These are phyloP conservation scores for Meripilus lineatus DNA, from an alignment of 1,284 basidiomycete species.

Conservation along the genomic window DNA sequence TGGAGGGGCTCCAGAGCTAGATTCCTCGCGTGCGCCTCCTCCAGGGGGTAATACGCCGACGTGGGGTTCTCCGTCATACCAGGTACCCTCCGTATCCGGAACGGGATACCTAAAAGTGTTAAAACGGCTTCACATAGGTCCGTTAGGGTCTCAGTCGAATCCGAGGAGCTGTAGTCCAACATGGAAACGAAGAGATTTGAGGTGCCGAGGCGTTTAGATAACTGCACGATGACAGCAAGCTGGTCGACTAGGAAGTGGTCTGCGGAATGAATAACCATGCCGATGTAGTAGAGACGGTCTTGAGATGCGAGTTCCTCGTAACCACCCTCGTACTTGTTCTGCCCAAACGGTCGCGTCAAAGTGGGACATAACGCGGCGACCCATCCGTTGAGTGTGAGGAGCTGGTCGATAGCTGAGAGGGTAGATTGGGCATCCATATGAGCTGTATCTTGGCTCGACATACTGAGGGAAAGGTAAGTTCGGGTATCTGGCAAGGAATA, in stretches of 20 bases:
- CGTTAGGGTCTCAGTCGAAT: slow-evolving; percentile 87
- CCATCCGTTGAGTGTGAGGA: slow-evolving; percentile 94
- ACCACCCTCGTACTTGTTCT: slow-evolving; percentile 76
- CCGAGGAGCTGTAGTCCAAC: slow-evolving; percentile 90
- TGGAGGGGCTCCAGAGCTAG: slow-evolving; percentile 86
- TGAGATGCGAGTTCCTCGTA: slow-evolving; percentile 83
- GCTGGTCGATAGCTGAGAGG: slow-evolving; percentile 81
- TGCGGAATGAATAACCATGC: slow-evolving; percentile 90
- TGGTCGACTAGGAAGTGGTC: slow-evolving; percentile 98
- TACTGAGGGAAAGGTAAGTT: slow-evolving; percentile 38
- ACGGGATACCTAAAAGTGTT: slow-evolving; percentile 85
- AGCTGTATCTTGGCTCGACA: slow-evolving; percentile 74
- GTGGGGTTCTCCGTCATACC: slow-evolving; percentile 84
- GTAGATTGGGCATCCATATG: slow-evolving; percentile 88
- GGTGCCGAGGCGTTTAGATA: slow-evolving; percentile 83
- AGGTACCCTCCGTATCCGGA: slow-evolving; percentile 82
- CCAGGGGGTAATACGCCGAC: slow-evolving; percentile 88
- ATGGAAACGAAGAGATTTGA: slow-evolving; percentile 91
- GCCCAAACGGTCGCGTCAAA: slow-evolving; percentile 84
- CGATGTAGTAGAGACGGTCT: slow-evolving; percentile 88
- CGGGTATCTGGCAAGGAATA: not conserved
- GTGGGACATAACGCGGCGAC: slow-evolving; percentile 95
- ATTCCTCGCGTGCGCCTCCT: slow-evolving; percentile 91
- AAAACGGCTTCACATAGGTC: slow-evolving; percentile 92
- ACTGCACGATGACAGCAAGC: slow-evolving; percentile 91